Evolutionary conservation across 495 filamentous ascomycete species (phyloP), one percentile per base, ranked within the genome.

Genomic region (Trichoderma gamsii): DNA sequence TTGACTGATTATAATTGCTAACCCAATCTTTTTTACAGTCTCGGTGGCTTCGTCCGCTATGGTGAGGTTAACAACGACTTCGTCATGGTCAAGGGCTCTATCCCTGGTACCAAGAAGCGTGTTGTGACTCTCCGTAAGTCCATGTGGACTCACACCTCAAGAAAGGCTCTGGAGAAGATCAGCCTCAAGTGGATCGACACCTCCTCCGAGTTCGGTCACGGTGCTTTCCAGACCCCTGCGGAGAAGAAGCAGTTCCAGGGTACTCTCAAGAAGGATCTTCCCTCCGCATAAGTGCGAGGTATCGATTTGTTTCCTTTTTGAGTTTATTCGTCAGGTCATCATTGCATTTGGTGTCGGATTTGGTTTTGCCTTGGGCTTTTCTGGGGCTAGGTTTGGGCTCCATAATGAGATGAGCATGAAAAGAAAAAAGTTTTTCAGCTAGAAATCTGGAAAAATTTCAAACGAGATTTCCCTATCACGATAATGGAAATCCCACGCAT

Each of bases 131-230:
- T 99, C 72, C 91, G 96, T 78, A 99, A 99, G 87, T 97, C 96
- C 65, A 95, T 99, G 85, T 99, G 96, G 88, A 88, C 85, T 71
- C 96, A 99, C 88, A 97, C 93, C 69, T 96, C 88, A 76, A 85
- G 96, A 76, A 91, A 90, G 79, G 91, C 96, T 49, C 85, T 96
- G 78, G 96, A 99, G 90, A 98, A 98, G 90, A 89, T 97, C 77
- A 93, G 97, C 70, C 90, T 99, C 83, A 99, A 99, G 84, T 99
- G 96, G 96, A 98, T 99, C 88, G 96, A 99, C 77, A 99, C 96
- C 72, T 97, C 93, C 63, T 97, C 92, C 83, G 96, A 99, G 88
- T 99, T 98, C 85, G 96, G 96, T 81, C 96, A 99, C 85, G 96
- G 96, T 88, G 95, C 91, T 79, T 99, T 96, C 90, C 96, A 99